Base-by-base conservation (phyloP, 1,284 basidiomycete species). In the Ganoderma resinaceum region DNA sequence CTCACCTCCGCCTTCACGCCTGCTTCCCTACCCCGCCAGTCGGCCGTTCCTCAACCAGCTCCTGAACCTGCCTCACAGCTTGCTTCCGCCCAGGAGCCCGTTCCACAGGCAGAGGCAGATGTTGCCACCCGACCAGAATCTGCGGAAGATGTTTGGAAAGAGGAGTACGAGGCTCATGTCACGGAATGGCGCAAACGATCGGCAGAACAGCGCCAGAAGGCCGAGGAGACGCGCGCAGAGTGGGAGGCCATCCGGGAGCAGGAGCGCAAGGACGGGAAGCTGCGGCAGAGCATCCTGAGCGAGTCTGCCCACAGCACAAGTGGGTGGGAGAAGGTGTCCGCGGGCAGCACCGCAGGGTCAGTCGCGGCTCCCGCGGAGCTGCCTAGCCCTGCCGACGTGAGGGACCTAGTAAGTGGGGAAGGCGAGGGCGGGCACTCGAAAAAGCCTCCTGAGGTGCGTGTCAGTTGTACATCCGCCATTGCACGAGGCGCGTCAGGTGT, bases 101-200 rank as follows among this genome's bases (percentile, higher is more conserved):
- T 42, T 1, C 31, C 67, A 12, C 66, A 67, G 37, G 43, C 62
- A 20, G 57, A 60, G 3, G 33, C 52, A 3, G 65, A 66, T n/a
- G 62, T 35, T 5, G 26, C 70, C 3, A 65, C 63, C 14, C 74
- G 74, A 35, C 63, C 70, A 1, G 70, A 73, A 61, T 69, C 73
- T 14, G 76, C 78, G 7, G 78, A 80, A 57, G 82, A 83, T 11
- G 74, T 77, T 26, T 91, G 89, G 89, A 87, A 87, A 72, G 78
- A 83, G 8, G 86, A 90, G 71, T 92, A 93, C 78, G 91, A 95
- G 63, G 80, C 86, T 0, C 91, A 94, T 66, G 82, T 94, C 11
- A 82, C 85, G 46, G 80, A 84, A 72, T 96, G 95, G 95, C 89
- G 89, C 49, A 87, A 87, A 33, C 87, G 92, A 75, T 91, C 90